Percentiles rank a stretch among this genome's conserved stretches.
Conservation (phyloP, 768 basidiomycete species). For the Auriscalpium orientale region DNA sequence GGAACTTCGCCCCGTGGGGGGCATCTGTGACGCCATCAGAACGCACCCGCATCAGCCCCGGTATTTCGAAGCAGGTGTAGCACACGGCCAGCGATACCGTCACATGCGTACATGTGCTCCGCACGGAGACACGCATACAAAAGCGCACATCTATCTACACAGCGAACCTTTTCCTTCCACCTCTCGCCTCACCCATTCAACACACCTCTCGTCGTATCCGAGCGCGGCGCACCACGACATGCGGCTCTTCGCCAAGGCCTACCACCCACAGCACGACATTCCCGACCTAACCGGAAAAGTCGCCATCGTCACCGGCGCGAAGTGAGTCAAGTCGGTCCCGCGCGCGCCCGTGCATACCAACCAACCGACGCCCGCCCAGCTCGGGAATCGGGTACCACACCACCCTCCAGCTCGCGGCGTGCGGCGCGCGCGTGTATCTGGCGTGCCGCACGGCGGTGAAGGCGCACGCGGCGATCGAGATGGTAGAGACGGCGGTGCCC, state of each 20-base stretch:
- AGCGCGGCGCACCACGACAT: too few species aligned
- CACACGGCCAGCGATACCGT: too few species aligned
- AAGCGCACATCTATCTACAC: too few species aligned
- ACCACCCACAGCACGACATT: not conserved
- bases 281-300: not conserved
- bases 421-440: not conserved
- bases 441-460: not conserved
- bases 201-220: too few species aligned
- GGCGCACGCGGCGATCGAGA: not conserved
- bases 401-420: not conserved
- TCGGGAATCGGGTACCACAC: not conserved
- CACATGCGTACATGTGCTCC: too few species aligned
- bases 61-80: too few species aligned
- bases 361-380: not conserved
- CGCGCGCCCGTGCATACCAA: not conserved
- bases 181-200: too few species aligned
- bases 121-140: too few species aligned
- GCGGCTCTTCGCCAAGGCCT: not conserved
- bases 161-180: too few species aligned
- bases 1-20: too few species aligned
- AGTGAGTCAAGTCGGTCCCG: not conserved
- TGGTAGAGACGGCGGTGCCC: not conserved
- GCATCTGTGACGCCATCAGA: too few species aligned
- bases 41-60: too few species aligned
- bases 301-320: not conserved